These are phyloP conservation scores for Linderina pennispora DNA, from an alignment of 192 early-diverging fungal species.

Conservation along the genomic window DNA sequence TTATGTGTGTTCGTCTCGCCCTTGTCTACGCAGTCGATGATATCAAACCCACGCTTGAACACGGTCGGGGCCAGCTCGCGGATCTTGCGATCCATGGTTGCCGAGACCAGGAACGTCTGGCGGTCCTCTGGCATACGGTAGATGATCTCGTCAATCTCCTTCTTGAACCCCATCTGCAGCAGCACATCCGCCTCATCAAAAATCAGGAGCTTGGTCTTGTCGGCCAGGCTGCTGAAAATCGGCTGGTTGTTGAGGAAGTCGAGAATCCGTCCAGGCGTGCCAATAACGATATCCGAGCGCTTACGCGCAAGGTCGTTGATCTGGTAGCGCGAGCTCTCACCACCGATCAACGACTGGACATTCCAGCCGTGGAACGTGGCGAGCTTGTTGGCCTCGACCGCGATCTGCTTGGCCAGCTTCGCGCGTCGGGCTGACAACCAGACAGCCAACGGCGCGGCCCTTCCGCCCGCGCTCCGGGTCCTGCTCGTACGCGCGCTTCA, in stretches of 20 bases:
- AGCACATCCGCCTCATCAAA: constrained; percentile 96
- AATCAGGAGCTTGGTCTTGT: constrained; percentile 58
- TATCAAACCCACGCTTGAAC: constrained; percentile 56
- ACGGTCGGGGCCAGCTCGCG: constrained; percentile 56
- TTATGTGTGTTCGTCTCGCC: constrained; percentile 80
- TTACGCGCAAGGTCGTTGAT: constrained; percentile 38
- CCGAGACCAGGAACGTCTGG: constrained; percentile 91
- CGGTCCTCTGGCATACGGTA: constrained; percentile 56
- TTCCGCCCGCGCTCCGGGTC: constrained; percentile 55
- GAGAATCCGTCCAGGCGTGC: constrained; percentile 90
- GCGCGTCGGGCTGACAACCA: constrained; percentile 86
- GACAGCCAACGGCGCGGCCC: constrained; percentile 51
- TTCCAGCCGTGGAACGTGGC: constrained; percentile 50
- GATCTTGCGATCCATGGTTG: constrained; percentile 77
- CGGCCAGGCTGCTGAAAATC: constrained; percentile 45
- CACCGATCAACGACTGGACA: constrained; percentile 73
- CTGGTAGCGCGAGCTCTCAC: constrained; percentile 59
- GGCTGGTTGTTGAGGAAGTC: constrained; percentile 58
- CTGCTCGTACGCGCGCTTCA: constrained; percentile 50
- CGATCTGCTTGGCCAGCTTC: constrained; percentile 87
- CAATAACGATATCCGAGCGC: constrained; percentile 83
- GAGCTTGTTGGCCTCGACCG: constrained; percentile 65
- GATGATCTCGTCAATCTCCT: constrained; percentile 71
- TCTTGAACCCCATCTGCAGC: constrained; percentile 91
- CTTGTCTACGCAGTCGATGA: constrained; percentile 79